phyloP scores from a whole-genome alignment of 805 yeast species.

The Metschnikowia aberdeeniae region DNA sequence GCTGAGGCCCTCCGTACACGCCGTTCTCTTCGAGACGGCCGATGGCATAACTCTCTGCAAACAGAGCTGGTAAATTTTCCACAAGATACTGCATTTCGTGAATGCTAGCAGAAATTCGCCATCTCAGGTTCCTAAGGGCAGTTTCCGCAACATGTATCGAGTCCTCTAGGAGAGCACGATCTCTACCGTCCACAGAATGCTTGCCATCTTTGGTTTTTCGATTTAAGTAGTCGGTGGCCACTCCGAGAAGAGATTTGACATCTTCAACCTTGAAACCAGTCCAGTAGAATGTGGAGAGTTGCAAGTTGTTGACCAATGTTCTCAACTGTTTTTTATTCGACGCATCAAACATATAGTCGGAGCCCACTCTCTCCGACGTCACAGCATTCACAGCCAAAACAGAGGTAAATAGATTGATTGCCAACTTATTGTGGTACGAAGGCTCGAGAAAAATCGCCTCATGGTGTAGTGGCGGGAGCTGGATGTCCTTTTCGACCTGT shows the following conservation, averaged over 20 bases:
- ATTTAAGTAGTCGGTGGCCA: slow-evolving; percentile 45
- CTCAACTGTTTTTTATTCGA: slow-evolving; percentile 51
- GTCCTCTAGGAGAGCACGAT: slow-evolving; percentile 37
- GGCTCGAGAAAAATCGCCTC: slow-evolving; percentile 57
- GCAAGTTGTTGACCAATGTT: slow-evolving; percentile 56
- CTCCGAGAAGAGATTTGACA: slow-evolving; percentile 47
- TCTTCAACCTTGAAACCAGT: slow-evolving; percentile 64
- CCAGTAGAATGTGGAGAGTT: slow-evolving; percentile 70
- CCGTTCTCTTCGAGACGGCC: slow-evolving; percentile 33
- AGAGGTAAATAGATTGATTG: slow-evolving; percentile 61
- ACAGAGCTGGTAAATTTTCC: slow-evolving; percentile 39
- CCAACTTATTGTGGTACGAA: slow-evolving; percentile 55
- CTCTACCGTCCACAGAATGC: slow-evolving; percentile 30
- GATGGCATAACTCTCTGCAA: slow-evolving; percentile 41
- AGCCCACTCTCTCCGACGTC: slow-evolving; percentile 62
- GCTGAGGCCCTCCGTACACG: slow-evolving; percentile 59
- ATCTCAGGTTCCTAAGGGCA: slow-evolving; percentile 50
- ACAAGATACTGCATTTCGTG: slow-evolving; percentile 67
- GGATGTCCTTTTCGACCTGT: slow-evolving; percentile 53
- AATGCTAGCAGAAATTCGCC: slow-evolving; percentile 54
- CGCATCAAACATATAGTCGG: slow-evolving; percentile 70
- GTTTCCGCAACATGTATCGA: slow-evolving; percentile 44
- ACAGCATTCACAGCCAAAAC: slow-evolving; percentile 72
- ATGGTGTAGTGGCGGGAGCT: slow-evolving; percentile 56
- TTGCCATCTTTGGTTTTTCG: slow-evolving; percentile 25